phyloP scores from a whole-genome alignment of 2,329 filamentous ascomycete genomes.

The Ophiostoma novo-ulmi region DNA sequence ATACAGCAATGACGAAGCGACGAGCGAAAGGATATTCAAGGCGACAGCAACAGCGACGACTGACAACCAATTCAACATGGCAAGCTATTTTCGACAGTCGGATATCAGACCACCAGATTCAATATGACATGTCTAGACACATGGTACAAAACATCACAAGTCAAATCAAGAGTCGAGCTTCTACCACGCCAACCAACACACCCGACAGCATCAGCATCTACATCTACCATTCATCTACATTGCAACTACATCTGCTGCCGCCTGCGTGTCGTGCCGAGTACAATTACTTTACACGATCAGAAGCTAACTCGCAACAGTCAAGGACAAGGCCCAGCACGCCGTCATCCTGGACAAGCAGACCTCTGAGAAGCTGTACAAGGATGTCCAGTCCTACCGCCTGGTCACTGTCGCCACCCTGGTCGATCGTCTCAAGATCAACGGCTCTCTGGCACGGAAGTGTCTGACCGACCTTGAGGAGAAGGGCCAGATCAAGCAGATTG shows the following conservation, averaged over 20 bases:
- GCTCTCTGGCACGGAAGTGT: slow-evolving; percentile 85
- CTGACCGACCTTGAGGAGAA: slow-evolving; percentile 93
- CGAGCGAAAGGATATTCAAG: neutral
- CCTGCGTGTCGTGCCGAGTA: neutral
- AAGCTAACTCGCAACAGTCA: slow-evolving; percentile 52
- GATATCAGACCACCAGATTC: neutral
- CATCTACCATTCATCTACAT: neutral
- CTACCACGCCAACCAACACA: neutral
- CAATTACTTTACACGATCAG: neutral
- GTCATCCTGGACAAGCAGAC: slow-evolving; percentile 98
- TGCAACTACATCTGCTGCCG: neutral
- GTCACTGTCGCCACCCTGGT: slow-evolving; percentile 98
- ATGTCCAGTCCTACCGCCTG: slow-evolving; percentile 99
- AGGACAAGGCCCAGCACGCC: slow-evolving; percentile 99
- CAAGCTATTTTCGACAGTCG: neutral
- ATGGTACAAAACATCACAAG: neutral
- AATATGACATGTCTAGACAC: no score
- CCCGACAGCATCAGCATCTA: neutral
- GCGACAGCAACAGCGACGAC: neutral
- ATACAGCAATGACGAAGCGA: neutral
- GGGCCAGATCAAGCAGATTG: slow-evolving; percentile 96
- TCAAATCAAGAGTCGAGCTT: neutral
- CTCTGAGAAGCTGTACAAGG: slow-evolving; percentile 98
- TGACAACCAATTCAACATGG: neutral
- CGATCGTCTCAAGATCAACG: slow-evolving; percentile 99